Conservation (phyloP, 2,329 filamentous ascomycete genomes). For the Aspergillus udagawae region DNA sequence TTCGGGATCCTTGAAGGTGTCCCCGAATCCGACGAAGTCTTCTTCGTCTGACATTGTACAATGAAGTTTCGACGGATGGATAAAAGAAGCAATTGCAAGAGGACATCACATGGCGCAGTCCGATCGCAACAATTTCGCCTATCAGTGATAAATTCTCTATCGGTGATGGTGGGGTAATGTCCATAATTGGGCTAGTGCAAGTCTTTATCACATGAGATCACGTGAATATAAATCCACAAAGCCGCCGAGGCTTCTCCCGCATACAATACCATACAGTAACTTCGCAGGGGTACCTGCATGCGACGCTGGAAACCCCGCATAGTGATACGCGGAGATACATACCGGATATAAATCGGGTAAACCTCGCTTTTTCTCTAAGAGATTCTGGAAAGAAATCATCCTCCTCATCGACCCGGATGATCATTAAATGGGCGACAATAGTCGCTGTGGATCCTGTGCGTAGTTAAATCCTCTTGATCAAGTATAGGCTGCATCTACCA, state of each 20-base stretch:
- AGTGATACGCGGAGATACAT: slow-evolving; percentile 9
- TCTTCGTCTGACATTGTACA: slow-evolving; percentile 22
- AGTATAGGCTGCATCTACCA: not conserved
- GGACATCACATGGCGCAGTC: not conserved
- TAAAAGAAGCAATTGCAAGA: not conserved
- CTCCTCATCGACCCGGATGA: not conserved
- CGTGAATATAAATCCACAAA: slow-evolving; percentile 1
- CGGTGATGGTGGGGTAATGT: slow-evolving; percentile 4
- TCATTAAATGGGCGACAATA: not conserved
- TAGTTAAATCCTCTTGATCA: not conserved
- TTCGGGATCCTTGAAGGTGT: slow-evolving; percentile 75
- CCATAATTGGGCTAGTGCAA: slow-evolving; percentile 1
- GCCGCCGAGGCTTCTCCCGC: slow-evolving; percentile 1
- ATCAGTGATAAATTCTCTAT: not conserved
- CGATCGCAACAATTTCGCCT: not conserved
- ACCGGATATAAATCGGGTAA: slow-evolving; percentile 13
- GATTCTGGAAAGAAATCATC: not conserved
- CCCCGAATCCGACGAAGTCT: slow-evolving; percentile 36
- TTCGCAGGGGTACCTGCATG: slow-evolving; percentile 6
- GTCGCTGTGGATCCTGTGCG: not conserved
- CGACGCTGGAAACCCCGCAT: not conserved
- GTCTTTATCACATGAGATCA: slow-evolving; percentile 7
- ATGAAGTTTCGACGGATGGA: not conserved
- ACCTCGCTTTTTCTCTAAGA: slow-evolving; percentile 7
- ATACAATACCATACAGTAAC: slow-evolving; percentile 1